Percentiles rank a stretch among this genome's conserved stretches.
Evolutionary conservation across 1,139 yeast genomes (phyloP).

Genomic region (Taphrina communis): DNA sequence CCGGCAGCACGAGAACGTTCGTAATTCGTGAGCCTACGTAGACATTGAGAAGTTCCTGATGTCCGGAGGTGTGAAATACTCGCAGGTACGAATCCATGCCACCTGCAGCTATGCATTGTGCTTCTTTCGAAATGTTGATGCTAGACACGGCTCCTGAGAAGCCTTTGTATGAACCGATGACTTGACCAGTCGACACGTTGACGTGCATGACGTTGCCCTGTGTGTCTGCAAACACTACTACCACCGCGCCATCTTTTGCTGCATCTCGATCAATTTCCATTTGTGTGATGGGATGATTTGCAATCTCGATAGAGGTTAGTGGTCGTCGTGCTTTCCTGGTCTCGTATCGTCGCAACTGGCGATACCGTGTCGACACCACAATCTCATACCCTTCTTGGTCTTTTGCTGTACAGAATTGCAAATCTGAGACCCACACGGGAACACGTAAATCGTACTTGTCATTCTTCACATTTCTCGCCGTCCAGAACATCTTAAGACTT

Average conservation of each 20-base stretch:
- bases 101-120: conserved; percentile 14
- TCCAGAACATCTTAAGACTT: conserved; percentile 48
- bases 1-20: conserved; percentile 10
- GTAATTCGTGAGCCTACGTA: conserved; percentile 21
- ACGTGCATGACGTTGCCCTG: conserved; percentile 30
- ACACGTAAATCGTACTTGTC: conserved; percentile 52
- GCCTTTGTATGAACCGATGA: conserved; percentile 30
- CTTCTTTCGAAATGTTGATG: background rate
- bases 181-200: background rate
- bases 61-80: conserved; percentile 4
- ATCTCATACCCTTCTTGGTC: background rate
- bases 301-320: conserved; percentile 43
- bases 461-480: conserved; percentile 54
- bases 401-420: conserved; percentile 48
- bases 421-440: conserved; percentile 52
- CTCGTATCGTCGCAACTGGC: conserved; percentile 52
- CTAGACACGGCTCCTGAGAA: conserved; percentile 23
- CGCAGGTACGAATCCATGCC: conserved; percentile 33
- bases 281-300: conserved; percentile 24
- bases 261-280: conserved; percentile 7
- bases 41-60: conserved; percentile 3
- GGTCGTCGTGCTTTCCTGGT: conserved; percentile 48
- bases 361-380: conserved; percentile 16
- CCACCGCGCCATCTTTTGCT: background rate
- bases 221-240: conserved; percentile 21